Evolutionary conservation across 495 filamentous ascomycete genomes (phyloP).

Genomic region (Choiromyces venosus): DNA sequence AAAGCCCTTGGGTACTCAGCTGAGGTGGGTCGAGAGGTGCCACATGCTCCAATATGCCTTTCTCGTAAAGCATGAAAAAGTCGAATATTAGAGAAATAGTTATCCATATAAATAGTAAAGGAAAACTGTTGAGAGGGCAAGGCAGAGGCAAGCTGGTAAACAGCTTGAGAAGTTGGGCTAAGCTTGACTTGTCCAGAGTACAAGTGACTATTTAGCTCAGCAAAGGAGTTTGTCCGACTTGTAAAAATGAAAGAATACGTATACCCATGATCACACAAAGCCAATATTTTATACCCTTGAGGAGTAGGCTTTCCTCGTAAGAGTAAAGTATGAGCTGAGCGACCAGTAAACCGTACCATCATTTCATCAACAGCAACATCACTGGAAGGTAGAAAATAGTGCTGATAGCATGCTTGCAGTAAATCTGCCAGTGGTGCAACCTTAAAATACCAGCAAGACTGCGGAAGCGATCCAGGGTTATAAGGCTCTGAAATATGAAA

Average conservation of each 20-base stretch:
- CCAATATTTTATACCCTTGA: slow-evolving; percentile 14
- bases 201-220: not conserved
- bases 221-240: not conserved
- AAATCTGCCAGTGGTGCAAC: too few species aligned
- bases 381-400: too few species aligned
- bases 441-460: slow-evolving; percentile 1
- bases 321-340: slow-evolving; percentile 13
- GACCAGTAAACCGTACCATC: too few species aligned
- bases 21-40: slow-evolving; percentile 7
- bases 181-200: not conserved
- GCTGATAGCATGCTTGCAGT: too few species aligned
- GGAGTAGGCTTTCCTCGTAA: slow-evolving; percentile 9
- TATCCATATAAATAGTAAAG: not conserved
- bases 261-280: too few species aligned
- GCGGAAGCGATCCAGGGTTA: not conserved
- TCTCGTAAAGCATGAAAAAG: not conserved
- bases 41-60: not conserved
- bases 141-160: slow-evolving; percentile 6
- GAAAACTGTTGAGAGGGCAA: not conserved
- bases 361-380: too few species aligned
- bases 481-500: slow-evolving; percentile 6
- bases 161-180: not conserved
- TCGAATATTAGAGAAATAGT: slow-evolving; percentile 1
- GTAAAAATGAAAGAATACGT: not conserved
- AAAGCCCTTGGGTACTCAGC: not conserved